Percentiles rank a stretch among this genome's conserved stretches.
phyloP scores from a whole-genome alignment of 2,329 filamentous ascomycete species.

The Orbilia blumenaviensis region DNA sequence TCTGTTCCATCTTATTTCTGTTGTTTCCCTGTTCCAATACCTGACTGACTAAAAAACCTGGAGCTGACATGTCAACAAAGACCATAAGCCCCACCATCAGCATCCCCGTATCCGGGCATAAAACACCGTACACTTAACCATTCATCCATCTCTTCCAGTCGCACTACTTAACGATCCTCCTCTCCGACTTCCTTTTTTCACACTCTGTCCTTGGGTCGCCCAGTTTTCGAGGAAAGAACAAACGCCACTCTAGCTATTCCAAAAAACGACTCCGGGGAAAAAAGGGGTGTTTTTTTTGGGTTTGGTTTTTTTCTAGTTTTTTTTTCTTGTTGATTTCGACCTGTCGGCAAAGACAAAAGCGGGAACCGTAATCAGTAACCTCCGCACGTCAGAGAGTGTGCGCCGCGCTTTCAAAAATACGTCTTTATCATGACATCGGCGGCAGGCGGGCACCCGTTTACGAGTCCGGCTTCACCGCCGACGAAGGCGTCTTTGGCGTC shows the following conservation, averaged over 20 bases:
- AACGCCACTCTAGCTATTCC: neutral
- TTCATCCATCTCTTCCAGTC: neutral
- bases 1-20: neutral
- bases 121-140: constrained; percentile 15
- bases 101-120: constrained; percentile 18
- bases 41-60: constrained; percentile 47
- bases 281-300: neutral
- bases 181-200: neutral
- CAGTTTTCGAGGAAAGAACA: too few species aligned
- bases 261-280: neutral
- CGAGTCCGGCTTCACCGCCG: constrained; percentile 73
- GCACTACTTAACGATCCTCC: neutral
- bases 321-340: too few species aligned
- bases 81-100: constrained; percentile 55
- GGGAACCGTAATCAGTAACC: neutral
- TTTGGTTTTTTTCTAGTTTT: neutral
- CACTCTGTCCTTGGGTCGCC: neutral
- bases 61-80: constrained; percentile 59
- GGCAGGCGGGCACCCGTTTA: constrained; percentile 56
- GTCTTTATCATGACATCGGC: constrained; percentile 37
- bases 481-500: constrained; percentile 88
- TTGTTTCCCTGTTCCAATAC: neutral
- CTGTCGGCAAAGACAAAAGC: neutral
- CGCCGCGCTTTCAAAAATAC: neutral
- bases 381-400: neutral